phyloP scores from a whole-genome alignment of 768 basidiomycete genomes.

The Pulveroboletus sp. region DNA sequence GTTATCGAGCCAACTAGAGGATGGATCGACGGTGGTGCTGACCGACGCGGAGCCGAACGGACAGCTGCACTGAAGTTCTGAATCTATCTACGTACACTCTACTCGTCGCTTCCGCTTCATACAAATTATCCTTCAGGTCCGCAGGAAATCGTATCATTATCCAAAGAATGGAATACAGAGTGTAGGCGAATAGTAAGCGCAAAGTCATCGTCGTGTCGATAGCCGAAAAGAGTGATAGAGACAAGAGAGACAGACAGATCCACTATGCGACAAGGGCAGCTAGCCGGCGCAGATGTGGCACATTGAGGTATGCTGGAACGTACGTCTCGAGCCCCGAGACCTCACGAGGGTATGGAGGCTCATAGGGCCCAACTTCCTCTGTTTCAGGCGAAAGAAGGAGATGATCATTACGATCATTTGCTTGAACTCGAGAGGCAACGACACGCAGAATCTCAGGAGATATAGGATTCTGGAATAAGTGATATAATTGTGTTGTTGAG shows the following conservation, averaged over 20 bases:
- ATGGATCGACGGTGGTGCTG: constrained; percentile 38
- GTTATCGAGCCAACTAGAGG: constrained; percentile 49
- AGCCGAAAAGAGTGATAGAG: background rate
- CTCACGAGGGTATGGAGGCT: constrained; percentile 89
- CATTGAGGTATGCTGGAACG: constrained; percentile 86
- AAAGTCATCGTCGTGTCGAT: constrained; percentile 1
- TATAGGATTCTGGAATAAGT: constrained; percentile 72
- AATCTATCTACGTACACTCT: background rate
- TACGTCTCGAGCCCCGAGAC: constrained; percentile 96
- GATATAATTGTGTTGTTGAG: background rate
- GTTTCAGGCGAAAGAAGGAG: constrained; percentile 92
- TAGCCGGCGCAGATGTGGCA: constrained; percentile 82
- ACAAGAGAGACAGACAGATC: background rate
- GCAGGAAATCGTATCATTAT: constrained; percentile 13
- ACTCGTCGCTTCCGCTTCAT: background rate
- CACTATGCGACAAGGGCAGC: constrained; percentile 77
- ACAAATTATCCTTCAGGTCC: constrained; percentile 1
- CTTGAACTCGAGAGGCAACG: constrained; percentile 91
- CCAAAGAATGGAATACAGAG: constrained; percentile 15
- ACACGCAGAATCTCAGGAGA: constrained; percentile 96
- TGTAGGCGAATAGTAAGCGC: constrained; percentile 12
- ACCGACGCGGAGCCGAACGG: constrained; percentile 1
- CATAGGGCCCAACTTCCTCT: constrained; percentile 95
- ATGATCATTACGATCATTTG: constrained; percentile 96
- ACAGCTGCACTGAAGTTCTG: background rate